Evolutionary conservation across 2,329 filamentous ascomycete species (phyloP), one percentile per base, ranked within the genome.

Genomic region (Emmonsiellopsis sp.): DNA sequence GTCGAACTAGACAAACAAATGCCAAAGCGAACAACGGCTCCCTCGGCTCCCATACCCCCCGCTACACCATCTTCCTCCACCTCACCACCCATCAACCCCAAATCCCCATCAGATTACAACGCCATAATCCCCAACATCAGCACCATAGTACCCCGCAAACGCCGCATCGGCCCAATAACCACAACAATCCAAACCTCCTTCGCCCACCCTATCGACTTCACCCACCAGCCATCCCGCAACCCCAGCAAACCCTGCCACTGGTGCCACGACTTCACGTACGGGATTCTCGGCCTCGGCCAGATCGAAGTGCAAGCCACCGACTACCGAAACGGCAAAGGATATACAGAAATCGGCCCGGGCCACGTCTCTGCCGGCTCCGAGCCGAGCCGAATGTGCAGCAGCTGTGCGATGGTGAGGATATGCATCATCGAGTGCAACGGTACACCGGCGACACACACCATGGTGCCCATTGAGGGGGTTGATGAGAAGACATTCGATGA

Each of bases 181-280:
- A 44, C 48, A 38, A 65, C 59, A 3, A 67, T 73, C 47, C 57
- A 52, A 7, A 75, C 72, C 2, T 66, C 61, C 9, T 67, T 73
- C 55, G 63, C 66, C 13, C 71, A 74, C 48, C 73, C 73, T 0
- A 66, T 76, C 16, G 47, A 52, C 10, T 73, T 75, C 59, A 65
- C 69, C 35, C 59, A 68, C 54, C 57, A 63, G 5, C 57, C 62
- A 10, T 34, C 59, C 5, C 6, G 32, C 20, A 30, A 47, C 3
- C 54, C 53, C 10, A 55, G 51, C 1, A 45, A 56, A 1, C 59
- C 64, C 1, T 76, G 74, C 57, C 59, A 72, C 55, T 76, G 71
- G 65, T 77, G 73, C 56, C 51, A 58, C 2, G 61, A 71, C 11
- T 65, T 70, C 10, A 50, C 61, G 0, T 76, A 74, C 45, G 68